Conservation (phyloP, 306 rosid genomes). For the Arachis stenosperma region DNA sequence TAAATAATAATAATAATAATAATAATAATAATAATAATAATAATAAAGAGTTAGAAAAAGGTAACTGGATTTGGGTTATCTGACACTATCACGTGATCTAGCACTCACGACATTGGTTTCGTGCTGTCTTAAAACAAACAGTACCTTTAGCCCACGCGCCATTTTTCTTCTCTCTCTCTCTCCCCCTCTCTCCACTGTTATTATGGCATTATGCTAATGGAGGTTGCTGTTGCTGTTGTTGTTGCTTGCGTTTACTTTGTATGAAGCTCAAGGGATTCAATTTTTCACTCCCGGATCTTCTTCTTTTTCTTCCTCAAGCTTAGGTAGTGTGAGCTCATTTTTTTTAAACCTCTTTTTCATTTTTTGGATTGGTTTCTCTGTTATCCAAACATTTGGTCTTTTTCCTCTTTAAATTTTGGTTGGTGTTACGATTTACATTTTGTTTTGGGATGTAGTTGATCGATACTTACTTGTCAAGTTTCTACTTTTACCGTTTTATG, state of each 20-base stretch:
- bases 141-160: conserved; percentile 64
- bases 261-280: not conserved
- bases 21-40: too few species aligned
- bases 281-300: conserved; percentile 45
- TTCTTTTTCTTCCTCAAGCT: conserved; percentile 46
- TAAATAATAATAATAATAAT: too few species aligned
- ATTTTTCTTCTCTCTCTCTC: not conserved
- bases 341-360: not conserved
- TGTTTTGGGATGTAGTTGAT: not conserved
- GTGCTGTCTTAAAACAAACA: not conserved
- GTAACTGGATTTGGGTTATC: conserved; percentile 38
- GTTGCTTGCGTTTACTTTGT: conserved; percentile 22
- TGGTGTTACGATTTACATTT: not conserved
- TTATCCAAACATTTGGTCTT: not conserved
- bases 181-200: not conserved
- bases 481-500: conserved; percentile 5
- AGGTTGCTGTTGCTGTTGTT: not conserved
- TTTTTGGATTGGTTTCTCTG: conserved; percentile 1
- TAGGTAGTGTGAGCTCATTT: conserved; percentile 1
- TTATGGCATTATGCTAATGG: not conserved
- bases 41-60: not conserved
- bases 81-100: conserved; percentile 76
- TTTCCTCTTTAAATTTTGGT: not conserved
- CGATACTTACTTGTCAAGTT: conserved; percentile 15
- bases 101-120: not conserved